Base-by-base conservation (phyloP, 2,329 filamentous ascomycete genomes). In the Aspergillus vadensis region DNA sequence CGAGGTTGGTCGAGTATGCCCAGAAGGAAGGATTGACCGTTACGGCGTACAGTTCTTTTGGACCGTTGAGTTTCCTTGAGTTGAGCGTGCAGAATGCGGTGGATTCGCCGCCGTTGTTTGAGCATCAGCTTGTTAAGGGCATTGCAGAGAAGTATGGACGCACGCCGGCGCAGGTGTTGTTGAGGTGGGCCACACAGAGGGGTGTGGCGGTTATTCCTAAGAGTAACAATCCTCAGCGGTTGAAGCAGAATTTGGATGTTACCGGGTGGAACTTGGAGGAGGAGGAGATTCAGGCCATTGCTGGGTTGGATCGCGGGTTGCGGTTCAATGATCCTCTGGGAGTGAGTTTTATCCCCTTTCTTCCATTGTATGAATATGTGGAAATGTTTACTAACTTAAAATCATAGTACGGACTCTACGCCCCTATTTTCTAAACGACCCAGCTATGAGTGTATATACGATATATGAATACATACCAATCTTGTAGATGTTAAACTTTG, bases 151-250 rank as follows among this genome's bases (percentile, higher is more conserved):
- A 90, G 81, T 82, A 91, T 72, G 80, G 80, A 74, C 91, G 90
- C 82, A 87, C 88, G 8, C 83, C 91, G 6, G 89, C 91, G 15
- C 92, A 97, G 83, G 83, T 96, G 27, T 83, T 96, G 63, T 83
- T 97, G 67, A 86, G 92, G 69, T 97, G 92, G 92, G 87, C 91
- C 21, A 96, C 92, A 15, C 91, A 96, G 83, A 85, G 90, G 54
- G 87, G 87, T 32, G 81, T 95, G 59, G 90, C 91, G 51, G 89
- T 95, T 69, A 95, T 66, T 51, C 61, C 65, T 5, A 66, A 65
- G 57, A 65, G 63, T 19, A 66, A 61, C 43, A 41, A 64, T 36
- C 59, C 61, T 6, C 53, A 52, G 5, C 67, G 71, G 66, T 82
- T 91, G 74, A 74, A 79, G 60, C 81, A 88, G 80, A 92, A 92